phyloP scores from a whole-genome alignment of 2,329 filamentous ascomycete species.

The Cladosporium cucumerinum region DNA sequence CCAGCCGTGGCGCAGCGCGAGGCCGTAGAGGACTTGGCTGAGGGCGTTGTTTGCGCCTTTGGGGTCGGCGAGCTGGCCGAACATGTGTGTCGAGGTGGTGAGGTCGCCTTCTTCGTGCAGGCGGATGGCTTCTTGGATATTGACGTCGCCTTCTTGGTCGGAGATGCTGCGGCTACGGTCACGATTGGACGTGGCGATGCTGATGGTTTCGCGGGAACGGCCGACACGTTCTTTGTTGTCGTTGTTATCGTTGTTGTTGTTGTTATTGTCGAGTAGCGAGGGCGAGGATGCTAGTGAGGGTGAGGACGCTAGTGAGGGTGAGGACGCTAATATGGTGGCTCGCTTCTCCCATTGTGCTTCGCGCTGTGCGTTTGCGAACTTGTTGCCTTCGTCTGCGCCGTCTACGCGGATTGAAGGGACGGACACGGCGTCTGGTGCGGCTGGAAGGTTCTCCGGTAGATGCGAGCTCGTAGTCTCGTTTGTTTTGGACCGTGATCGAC shows the following conservation, averaged over 20 bases:
- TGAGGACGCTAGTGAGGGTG: conserved; percentile 29
- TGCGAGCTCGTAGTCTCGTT: conserved; percentile 59
- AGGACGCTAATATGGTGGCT: conserved; percentile 78
- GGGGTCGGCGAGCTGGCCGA: conserved; percentile 78
- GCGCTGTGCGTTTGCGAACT: conserved; percentile 44
- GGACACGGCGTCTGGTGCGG: conserved; percentile 69
- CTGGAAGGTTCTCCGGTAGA: conserved; percentile 76
- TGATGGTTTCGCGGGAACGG: neutral
- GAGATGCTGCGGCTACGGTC: conserved; percentile 36
- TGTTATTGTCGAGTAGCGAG: conserved; percentile 25
- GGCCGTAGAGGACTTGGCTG: conserved; percentile 91
- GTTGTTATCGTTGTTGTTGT: conserved; percentile 16
- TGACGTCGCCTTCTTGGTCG: conserved; percentile 44
- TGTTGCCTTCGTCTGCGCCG: conserved; percentile 35
- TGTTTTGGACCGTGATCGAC: conserved; percentile 46
- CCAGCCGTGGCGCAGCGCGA: conserved; percentile 93
- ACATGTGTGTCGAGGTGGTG: conserved; percentile 76
- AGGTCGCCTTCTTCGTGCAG: conserved; percentile 84
- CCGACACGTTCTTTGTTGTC: neutral
- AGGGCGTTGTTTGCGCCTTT: conserved; percentile 85
- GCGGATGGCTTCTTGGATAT: conserved; percentile 93
- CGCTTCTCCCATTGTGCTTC: conserved; percentile 89
- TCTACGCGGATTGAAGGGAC: conserved; percentile 19
- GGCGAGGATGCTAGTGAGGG: conserved; percentile 36
- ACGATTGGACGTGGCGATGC: neutral